A percentile compares a stretch with the other conserved stretches of the same genome.
Evolutionary conservation across 1,139 yeast species (phyloP).

Genomic region (Taphrina pruni): DNA sequence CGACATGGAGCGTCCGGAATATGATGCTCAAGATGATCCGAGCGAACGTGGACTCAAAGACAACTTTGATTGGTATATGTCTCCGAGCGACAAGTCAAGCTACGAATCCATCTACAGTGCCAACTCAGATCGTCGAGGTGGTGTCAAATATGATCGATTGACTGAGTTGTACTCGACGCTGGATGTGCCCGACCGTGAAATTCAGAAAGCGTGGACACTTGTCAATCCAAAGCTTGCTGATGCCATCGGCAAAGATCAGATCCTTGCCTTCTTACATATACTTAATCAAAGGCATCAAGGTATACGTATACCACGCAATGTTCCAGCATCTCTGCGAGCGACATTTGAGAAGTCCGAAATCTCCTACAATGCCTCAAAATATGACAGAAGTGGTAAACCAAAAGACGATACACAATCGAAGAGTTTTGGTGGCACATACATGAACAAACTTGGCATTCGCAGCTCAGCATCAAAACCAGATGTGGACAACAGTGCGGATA

Average conservation of each 20-base stretch:
- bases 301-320: slow-evolving; percentile 85
- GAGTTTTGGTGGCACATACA: slow-evolving; percentile 58
- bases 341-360: slow-evolving; percentile 88
- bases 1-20: slow-evolving; percentile 44
- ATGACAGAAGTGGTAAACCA: slow-evolving; percentile 28
- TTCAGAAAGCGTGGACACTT: slow-evolving; percentile 88
- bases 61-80: slow-evolving; percentile 94
- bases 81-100: slow-evolving; percentile 79
- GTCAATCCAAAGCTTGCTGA: slow-evolving; percentile 88
- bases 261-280: slow-evolving; percentile 84
- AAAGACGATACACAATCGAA: slow-evolving; percentile 17
- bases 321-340: slow-evolving; percentile 90
- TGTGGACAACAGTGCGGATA: slow-evolving; percentile 69
- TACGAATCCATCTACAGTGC: slow-evolving; percentile 80
- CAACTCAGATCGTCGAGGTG: slow-evolving; percentile 78
- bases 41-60: slow-evolving; percentile 63
- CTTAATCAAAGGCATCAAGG: slow-evolving; percentile 89
- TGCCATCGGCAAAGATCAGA: slow-evolving; percentile 92
- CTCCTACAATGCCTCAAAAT: slow-evolving; percentile 55
- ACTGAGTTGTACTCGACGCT: slow-evolving; percentile 72
- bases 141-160: slow-evolving; percentile 61
- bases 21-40: slow-evolving; percentile 57
- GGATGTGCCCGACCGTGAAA: slow-evolving; percentile 78
- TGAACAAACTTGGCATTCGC: slow-evolving; percentile 57
- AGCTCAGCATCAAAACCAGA: slow-evolving; percentile 54